Base-by-base conservation (phyloP, 306 rosid species). In the Trifolium repens region DNA sequence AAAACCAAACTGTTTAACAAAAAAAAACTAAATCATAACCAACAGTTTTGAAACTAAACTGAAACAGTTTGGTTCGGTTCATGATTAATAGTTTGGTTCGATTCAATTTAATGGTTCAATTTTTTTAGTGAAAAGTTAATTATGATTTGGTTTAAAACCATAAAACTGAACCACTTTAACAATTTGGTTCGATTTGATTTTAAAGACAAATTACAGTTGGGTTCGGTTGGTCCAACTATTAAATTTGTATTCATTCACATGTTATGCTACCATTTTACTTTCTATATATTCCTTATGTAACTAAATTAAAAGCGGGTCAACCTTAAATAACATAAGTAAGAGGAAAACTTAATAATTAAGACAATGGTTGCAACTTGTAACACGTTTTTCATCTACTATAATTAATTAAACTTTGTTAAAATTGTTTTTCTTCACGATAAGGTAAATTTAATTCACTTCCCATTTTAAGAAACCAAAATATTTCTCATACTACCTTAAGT, bases 361-460 rank as follows among this genome's bases (percentile, higher is more conserved):
- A 47, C 50, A 9, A 32, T 34, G 13, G 13, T 74, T 49, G 3
- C 54, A 49, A 5, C 19, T 37, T 37, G 62, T 65, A 27, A 65
- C 79, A 64, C 61, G 62, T 37, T 30, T 30, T 7, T 13, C 39
- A 44, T 7, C 22, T 50, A 65, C 72, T 13, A 14, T 75, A 75
- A 75, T 22, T 75, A 75, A 75, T 43, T 11, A 43, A 43, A 1
- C 11, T 75, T 65, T 24, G 9, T 4, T 1, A 53, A 65, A 37
- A 5, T 22, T 16, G 17, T 52, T 52, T 22, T 65, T 75, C 66
- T 43, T 15, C 15, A 37, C 73, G 39, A 72, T 52, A 67, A 76
- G 22, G 8, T 53, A 12, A 66, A 53, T 24, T 76, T 66, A 76
- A 66, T 66, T 76, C 58, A 53, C 35, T 76, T 42, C 8, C 54